These are phyloP conservation scores for Aspergillus clavatus DNA, from an alignment of 2,329 filamentous ascomycete genomes.

Conservation along the genomic window DNA sequence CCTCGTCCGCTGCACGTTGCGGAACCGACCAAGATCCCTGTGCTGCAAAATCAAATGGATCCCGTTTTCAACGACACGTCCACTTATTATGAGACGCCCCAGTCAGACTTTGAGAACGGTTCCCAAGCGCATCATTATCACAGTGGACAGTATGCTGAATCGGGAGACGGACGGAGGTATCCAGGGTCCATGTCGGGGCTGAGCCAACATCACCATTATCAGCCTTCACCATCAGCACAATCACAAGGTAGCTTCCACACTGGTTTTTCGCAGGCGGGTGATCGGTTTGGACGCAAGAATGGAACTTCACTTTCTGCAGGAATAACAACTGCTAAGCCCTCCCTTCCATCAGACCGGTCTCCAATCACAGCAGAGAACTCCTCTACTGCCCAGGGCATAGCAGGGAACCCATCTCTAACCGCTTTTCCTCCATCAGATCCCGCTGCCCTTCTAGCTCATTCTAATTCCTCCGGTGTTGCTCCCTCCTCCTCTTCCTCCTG, in stretches of 20 bases:
- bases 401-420: constrained; percentile 22
- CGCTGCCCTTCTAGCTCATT: constrained; percentile 22
- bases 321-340: constrained; percentile 13
- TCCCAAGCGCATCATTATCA: constrained; percentile 10
- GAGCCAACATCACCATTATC: constrained; percentile 11
- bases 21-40: constrained; percentile 63
- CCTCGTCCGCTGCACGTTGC: constrained; percentile 65
- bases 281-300: constrained; percentile 24
- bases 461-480: constrained; percentile 18
- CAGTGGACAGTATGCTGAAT: constrained; percentile 13
- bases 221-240: not conserved
- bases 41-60: constrained; percentile 68
- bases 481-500: constrained; percentile 18
- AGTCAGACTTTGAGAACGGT: constrained; percentile 19
- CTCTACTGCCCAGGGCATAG: constrained; percentile 7
- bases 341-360: constrained; percentile 15
- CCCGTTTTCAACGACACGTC: constrained; percentile 64
- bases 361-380: constrained; percentile 12
- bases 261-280: constrained; percentile 21
- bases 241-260: constrained; percentile 31
- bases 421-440: constrained; percentile 22
- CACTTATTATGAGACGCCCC: constrained; percentile 51
- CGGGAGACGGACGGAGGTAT: constrained; percentile 10
- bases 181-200: constrained; percentile 14
- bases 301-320: constrained; percentile 22